phyloP scores from a whole-genome alignment of 441 rosid species.

The Erysimum pusillum region DNA sequence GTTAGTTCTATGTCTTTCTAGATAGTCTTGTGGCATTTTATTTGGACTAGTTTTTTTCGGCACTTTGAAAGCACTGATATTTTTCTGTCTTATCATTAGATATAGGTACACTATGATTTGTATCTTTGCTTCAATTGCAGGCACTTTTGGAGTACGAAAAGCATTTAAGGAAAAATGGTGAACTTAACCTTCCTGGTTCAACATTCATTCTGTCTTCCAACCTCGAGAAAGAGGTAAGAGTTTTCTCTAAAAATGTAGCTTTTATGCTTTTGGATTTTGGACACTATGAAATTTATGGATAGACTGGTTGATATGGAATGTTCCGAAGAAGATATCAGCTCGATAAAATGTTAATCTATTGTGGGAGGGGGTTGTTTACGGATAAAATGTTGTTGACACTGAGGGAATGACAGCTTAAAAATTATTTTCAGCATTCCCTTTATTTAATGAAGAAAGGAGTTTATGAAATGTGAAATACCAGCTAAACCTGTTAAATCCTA shows the following conservation, averaged over 20 bases:
- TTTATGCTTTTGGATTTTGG: slow-evolving; percentile 26
- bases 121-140: slow-evolving; percentile 53
- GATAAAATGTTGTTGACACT: slow-evolving; percentile 7
- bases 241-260: slow-evolving; percentile 12
- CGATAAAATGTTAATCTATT: slow-evolving; percentile 21
- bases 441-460: not conserved
- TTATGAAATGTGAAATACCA: slow-evolving; percentile 6
- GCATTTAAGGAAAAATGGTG: slow-evolving; percentile 66
- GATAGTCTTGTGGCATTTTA: not conserved
- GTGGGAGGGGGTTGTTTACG: slow-evolving; percentile 6
- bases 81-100: slow-evolving; percentile 20
- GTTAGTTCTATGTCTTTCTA: slow-evolving; percentile 24
- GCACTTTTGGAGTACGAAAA: slow-evolving; percentile 87
- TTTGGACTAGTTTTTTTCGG: slow-evolving; percentile 22
- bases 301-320: slow-evolving; percentile 1
- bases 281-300: slow-evolving; percentile 20
- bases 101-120: slow-evolving; percentile 18
- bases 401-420: slow-evolving; percentile 10
- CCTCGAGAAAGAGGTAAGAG: slow-evolving; percentile 72
- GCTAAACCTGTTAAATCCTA: slow-evolving; percentile 20
- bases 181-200: slow-evolving; percentile 70
- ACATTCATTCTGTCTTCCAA: slow-evolving; percentile 54
- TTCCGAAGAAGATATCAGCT: slow-evolving; percentile 21
- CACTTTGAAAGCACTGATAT: slow-evolving; percentile 10
- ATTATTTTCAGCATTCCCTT: slow-evolving; percentile 17